Evolutionary conservation across 139 green algal species (phyloP).

Genomic region (Closterium sp.): DNA sequence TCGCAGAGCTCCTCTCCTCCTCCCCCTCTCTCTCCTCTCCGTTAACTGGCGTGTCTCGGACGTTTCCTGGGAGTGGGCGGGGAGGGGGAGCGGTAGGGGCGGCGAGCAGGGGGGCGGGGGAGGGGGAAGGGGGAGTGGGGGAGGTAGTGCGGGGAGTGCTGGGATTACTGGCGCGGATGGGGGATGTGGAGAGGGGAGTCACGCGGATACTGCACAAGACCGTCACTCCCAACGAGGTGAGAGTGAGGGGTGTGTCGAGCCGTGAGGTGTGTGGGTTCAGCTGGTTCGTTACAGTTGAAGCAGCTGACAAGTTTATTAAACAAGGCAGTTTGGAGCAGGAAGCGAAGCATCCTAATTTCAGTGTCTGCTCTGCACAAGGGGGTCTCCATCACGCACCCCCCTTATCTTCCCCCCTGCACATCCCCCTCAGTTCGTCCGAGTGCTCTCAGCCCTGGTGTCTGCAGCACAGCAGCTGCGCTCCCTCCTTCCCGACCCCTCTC

Average conservation of each 20-base stretch:
- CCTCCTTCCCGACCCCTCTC: neutral
- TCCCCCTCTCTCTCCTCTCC: slow-evolving; percentile 4
- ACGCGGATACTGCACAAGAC: slow-evolving; percentile 73
- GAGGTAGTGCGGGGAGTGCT: slow-evolving; percentile 2
- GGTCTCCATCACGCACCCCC: too few relatives aligned
- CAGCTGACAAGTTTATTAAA: too few relatives aligned
- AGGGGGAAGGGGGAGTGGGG: slow-evolving; percentile 7
- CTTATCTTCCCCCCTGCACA: neutral
- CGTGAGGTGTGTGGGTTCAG: too few relatives aligned
- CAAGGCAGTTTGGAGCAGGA: too few relatives aligned
- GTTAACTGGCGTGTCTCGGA: neutral
- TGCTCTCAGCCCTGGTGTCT: neutral
- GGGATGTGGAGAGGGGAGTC: slow-evolving; percentile 79
- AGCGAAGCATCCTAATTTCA: too few relatives aligned
- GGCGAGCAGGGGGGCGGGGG: slow-evolving; percentile 27
- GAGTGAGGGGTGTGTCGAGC: slow-evolving; percentile 64
- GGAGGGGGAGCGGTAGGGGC: neutral
- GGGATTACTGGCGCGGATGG: slow-evolving; percentile 20
- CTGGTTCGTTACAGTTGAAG: too few relatives aligned
- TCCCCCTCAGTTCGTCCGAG: neutral
- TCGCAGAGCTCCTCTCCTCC: neutral
- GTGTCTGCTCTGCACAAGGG: too few relatives aligned
- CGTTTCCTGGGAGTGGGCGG: slow-evolving; percentile 16
- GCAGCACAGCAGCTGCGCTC: neutral
- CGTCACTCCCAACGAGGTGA: slow-evolving; percentile 73